Base-by-base conservation (phyloP, 139 green algal genomes). In the Yamagishiella unicocca region DNA sequence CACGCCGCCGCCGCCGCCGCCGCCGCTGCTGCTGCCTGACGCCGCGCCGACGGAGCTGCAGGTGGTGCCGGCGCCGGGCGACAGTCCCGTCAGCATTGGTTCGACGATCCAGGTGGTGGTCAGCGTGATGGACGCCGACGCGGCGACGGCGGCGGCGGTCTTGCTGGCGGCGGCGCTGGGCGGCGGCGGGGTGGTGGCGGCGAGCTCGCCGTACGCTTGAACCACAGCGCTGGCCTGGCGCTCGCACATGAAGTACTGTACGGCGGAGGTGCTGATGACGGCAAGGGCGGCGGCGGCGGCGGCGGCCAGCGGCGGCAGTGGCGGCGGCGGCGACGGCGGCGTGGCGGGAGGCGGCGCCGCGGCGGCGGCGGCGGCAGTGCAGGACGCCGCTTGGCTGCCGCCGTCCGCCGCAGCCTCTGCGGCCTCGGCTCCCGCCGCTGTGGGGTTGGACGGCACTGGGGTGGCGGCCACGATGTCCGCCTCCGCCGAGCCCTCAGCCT, bases 211-310 rank as follows among this genome's bases (percentile, higher is more conserved):
- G 61, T 77, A 86, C n/a, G 80, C 21, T 43, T 86, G 80, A 2
- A 40, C 64, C 1, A 78, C 64, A 1, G 80, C 80, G 21, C 33
- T 43, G 21, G 80, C 80, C 45, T 77, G 43, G 43, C 80, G 80
- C 66, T 86, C 80, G 22, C n/a, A 67, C 2, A 86, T 2, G 22
- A 86, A 77, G 64, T 86, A 86, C 42, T 86, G 62, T 6, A 86
- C 80, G 42, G 80, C 43, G 2, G 80, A 64, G 43, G 35, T 54
- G 43, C 21, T 67, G 9, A 85, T 61, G 22, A 85, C 40, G 9
- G 38, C 55, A 21, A 58, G n/a, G 8, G 77, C 77, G 25, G 77
- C 77, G 9, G 77, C 55, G 55, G 55, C 55, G 35, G n/a, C 77
- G 37, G 55, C 77, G 17, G 8, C 27, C 8, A 25, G 55, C 77